Percentiles rank a stretch among this genome's conserved stretches.
Conservation (phyloP, 805 yeast species). For the Candida bentonensis region DNA sequence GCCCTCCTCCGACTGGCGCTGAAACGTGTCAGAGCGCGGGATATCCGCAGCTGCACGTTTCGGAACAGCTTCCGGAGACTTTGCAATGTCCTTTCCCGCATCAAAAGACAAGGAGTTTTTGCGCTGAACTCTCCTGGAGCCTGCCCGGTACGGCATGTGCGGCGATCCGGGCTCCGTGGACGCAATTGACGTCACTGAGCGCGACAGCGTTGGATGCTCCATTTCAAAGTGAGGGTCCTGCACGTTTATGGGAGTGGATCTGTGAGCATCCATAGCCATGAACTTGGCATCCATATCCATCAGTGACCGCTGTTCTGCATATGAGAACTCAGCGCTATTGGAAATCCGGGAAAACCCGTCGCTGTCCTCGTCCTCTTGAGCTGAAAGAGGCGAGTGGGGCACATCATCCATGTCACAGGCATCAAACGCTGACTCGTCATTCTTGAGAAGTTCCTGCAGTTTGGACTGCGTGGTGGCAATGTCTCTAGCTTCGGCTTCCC, state of each 20-base stretch:
- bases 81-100: neutral
- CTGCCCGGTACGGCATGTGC: neutral
- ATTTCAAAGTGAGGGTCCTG: slow-evolving; percentile 7
- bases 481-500: too few relatives aligned
- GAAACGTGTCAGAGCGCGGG: slow-evolving; percentile 4
- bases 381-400: neutral
- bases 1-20: slow-evolving; percentile 16
- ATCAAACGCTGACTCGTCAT: slow-evolving; percentile 1
- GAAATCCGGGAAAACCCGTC: slow-evolving; percentile 1
- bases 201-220: slow-evolving; percentile 9
- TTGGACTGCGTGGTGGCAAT: neutral
- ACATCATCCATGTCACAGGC: neutral
- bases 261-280: slow-evolving; percentile 26
- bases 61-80: slow-evolving; percentile 3
- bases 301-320: slow-evolving; percentile 49
- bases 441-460: neutral
- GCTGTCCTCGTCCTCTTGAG: slow-evolving; percentile 6
- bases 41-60: neutral
- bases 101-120: neutral
- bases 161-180: slow-evolving; percentile 3
- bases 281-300: slow-evolving; percentile 56
- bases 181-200: neutral
- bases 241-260: slow-evolving; percentile 3
- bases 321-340: slow-evolving; percentile 30
- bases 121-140: neutral